phyloP scores from a whole-genome alignment of 805 yeast species.

The Nakazawaea siamensis region DNA sequence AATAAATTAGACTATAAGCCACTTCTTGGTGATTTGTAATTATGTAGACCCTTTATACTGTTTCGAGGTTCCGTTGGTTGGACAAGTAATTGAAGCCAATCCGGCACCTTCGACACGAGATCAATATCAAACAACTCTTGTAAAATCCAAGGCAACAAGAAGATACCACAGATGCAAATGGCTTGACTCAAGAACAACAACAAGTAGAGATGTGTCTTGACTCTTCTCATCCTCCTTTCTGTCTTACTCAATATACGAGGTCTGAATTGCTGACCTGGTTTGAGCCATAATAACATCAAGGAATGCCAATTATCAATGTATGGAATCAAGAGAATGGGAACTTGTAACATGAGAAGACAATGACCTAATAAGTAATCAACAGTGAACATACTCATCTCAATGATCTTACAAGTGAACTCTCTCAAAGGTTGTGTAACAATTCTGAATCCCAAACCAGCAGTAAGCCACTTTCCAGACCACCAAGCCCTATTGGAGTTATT shows the following conservation, averaged over 20 bases:
- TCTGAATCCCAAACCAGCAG: constrained; percentile 54
- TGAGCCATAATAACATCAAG: constrained; percentile 58
- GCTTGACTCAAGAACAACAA: constrained; percentile 27
- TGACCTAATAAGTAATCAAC: constrained; percentile 58
- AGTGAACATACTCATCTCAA: constrained; percentile 62
- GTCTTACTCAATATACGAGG: constrained; percentile 36
- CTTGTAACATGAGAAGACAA: constrained; percentile 43
- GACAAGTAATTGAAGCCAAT: constrained; percentile 21
- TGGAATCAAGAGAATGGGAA: constrained; percentile 57
- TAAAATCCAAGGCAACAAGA: constrained; percentile 32
- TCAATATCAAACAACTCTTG: constrained; percentile 28
- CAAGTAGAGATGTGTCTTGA: constrained; percentile 24
- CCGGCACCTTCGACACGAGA: constrained; percentile 32
- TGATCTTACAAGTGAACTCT: constrained; percentile 53
- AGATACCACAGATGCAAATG: constrained; percentile 21
- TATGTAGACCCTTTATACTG: constrained; percentile 28
- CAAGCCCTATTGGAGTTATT: constrained; percentile 59
- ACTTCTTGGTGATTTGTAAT: constrained; percentile 15
- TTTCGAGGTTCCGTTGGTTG: constrained; percentile 33
- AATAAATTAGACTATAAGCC: no score
- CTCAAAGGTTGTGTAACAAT: constrained; percentile 55
- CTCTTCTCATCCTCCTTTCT: constrained; percentile 31
- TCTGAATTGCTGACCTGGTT: constrained; percentile 43
- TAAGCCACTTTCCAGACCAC: constrained; percentile 76
- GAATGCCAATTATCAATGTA: constrained; percentile 62